Evolutionary conservation across 176 grass and related monocot genomes (phyloP).

Genomic region (Lolium perenne): DNA sequence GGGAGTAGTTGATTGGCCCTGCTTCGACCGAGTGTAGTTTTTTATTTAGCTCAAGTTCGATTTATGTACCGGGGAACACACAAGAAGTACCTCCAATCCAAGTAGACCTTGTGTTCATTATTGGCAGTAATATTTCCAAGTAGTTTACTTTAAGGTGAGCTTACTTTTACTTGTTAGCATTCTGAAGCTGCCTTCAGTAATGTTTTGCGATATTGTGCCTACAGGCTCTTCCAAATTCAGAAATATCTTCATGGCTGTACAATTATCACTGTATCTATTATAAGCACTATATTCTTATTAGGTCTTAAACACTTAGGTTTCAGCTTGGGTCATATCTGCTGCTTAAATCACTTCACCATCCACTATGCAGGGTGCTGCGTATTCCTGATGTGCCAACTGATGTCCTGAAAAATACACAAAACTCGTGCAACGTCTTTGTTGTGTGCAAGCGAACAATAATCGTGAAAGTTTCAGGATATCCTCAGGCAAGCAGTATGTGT

Average conservation of each 20-base stretch:
- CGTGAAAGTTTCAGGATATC: constrained; percentile 63
- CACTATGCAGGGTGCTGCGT: constrained; percentile 60
- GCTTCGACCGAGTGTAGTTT: no score
- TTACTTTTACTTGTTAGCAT: neutral
- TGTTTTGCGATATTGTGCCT: neutral
- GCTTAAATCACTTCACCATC: neutral
- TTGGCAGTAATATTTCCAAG: no score
- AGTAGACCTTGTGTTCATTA: no score
- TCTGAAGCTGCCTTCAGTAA: constrained; percentile 11
- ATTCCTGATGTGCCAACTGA: constrained; percentile 55
- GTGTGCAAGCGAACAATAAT: constrained; percentile 67
- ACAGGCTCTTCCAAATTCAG: neutral
- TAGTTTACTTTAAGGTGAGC: neutral
- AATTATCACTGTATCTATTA: neutral
- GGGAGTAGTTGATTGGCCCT: no score
- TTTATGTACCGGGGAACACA: no score
- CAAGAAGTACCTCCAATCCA: no score
- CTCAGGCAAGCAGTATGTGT: constrained; percentile 45
- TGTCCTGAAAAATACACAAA: constrained; percentile 55
- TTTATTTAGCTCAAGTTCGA: no score
- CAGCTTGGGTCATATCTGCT: neutral
- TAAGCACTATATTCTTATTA: neutral
- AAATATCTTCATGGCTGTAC: neutral
- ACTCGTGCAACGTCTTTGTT: constrained; percentile 78
- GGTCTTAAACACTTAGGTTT: neutral